A percentile compares a stretch with the other conserved stretches of the same genome.
Conservation (phyloP, 345 rosid genomes). For the Boechera retrofracta region DNA sequence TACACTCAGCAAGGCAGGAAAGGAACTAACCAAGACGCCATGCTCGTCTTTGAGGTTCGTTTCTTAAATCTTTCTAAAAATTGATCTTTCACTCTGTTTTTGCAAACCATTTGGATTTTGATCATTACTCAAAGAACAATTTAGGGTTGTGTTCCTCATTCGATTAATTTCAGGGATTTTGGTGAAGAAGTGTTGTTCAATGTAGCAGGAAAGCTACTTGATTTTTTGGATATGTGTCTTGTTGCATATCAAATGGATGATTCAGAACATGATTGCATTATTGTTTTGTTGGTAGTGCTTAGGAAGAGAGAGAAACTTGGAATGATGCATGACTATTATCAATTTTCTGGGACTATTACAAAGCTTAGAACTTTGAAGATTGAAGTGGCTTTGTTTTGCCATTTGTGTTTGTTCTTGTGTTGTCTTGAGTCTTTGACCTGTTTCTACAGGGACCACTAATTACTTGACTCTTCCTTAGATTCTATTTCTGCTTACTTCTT, state of each 20-base stretch:
- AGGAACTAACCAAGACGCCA: constrained; percentile 98
- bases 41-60: constrained; percentile 93
- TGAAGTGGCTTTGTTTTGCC: constrained; percentile 31
- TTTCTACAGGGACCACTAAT: constrained; percentile 38
- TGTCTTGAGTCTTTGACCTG: constrained; percentile 42
- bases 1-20: constrained; percentile 96
- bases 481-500: constrained; percentile 19
- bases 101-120: constrained; percentile 12
- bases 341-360: constrained; percentile 30
- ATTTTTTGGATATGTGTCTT: constrained; percentile 18
- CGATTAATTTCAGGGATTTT: neutral
- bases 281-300: constrained; percentile 37
- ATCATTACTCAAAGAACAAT: neutral
- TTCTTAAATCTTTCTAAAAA: constrained; percentile 5
- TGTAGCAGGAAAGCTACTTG: constrained; percentile 22
- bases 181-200: constrained; percentile 4
- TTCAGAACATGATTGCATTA: constrained; percentile 35
- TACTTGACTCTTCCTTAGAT: constrained; percentile 2
- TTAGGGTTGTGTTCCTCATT: constrained; percentile 11
- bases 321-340: constrained; percentile 28
- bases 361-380: constrained; percentile 34
- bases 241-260: constrained; percentile 18
- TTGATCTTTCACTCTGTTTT: constrained; percentile 12
- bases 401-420: constrained; percentile 43
- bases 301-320: constrained; percentile 36